Evolutionary conservation across 140 eudicot species (phyloP).

Genomic region (Bidens hawaiensis): DNA sequence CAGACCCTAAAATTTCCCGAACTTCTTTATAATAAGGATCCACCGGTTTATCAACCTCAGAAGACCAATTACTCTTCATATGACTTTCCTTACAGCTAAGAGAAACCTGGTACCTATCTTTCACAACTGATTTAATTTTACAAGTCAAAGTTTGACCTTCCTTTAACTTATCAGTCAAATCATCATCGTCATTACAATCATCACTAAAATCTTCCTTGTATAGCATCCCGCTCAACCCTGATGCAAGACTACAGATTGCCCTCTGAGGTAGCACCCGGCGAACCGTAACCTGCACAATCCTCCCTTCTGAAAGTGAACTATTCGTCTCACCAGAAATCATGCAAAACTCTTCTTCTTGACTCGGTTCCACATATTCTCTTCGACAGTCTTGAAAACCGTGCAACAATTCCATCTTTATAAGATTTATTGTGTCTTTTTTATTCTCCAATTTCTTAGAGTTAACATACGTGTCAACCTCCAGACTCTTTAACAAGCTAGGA

Average conservation of each 20-base stretch:
- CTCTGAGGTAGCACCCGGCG: conserved; percentile 64
- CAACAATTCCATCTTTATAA: conserved; percentile 50
- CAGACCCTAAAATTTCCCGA: conserved; percentile 33
- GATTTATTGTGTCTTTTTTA: conserved; percentile 57
- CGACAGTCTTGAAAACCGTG: conserved; percentile 75
- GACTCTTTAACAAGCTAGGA: conserved; percentile 44
- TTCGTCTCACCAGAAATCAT: conserved; percentile 79
- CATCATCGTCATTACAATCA: conserved; percentile 54
- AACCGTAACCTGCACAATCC: conserved; percentile 62
- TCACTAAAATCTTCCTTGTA: conserved; percentile 58
- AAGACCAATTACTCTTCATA: conserved; percentile 56
- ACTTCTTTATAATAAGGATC: conserved; percentile 75
- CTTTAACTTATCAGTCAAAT: conserved; percentile 53
- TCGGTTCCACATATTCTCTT: conserved; percentile 54
- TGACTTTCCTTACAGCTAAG: conserved; percentile 65
- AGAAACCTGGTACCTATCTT: conserved; percentile 61
- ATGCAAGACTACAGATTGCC: conserved; percentile 61
- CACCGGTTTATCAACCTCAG: conserved; percentile 34
- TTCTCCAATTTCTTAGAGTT: conserved; percentile 41
- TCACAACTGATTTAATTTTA: conserved; percentile 56
- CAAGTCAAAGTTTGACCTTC: conserved; percentile 77
- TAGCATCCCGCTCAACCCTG: conserved; percentile 71
- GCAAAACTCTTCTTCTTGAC: conserved; percentile 64
- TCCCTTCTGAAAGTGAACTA: conserved; percentile 63
- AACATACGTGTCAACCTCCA: conserved; percentile 60